phyloP scores from a whole-genome alignment of 2,329 filamentous ascomycete genomes.

The Gyromitra esculenta region DNA sequence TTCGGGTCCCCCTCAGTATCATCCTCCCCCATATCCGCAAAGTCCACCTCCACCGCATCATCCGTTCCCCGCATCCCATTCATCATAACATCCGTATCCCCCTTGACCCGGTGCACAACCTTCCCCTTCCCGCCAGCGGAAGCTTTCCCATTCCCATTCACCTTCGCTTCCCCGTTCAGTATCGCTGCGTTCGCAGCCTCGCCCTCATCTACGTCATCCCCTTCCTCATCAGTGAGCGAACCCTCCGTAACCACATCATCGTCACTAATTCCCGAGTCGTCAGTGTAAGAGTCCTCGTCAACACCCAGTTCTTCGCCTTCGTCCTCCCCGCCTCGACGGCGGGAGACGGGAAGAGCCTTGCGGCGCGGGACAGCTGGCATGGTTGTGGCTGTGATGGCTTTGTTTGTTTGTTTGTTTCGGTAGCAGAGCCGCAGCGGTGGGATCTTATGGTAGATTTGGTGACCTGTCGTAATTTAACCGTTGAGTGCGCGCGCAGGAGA shows the following conservation, averaged over 20 bases:
- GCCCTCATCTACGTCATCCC: conserved; percentile 52
- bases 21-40: conserved; percentile 62
- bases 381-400: background rate
- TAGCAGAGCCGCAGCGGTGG: conserved; percentile 7
- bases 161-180: conserved; percentile 59
- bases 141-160: conserved; percentile 55
- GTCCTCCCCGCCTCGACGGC: conserved; percentile 74
- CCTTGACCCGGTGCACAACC: conserved; percentile 61
- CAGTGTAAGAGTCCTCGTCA: conserved; percentile 73
- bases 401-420: conserved; percentile 12
- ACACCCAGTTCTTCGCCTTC: conserved; percentile 73
- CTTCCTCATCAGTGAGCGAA: conserved; percentile 60
- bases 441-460: conserved; percentile 11
- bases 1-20: conserved; percentile 34
- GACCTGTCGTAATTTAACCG: conserved; percentile 35
- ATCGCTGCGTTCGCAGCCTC: conserved; percentile 54
- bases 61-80: conserved; percentile 65
- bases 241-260: conserved; percentile 64
- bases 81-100: conserved; percentile 70
- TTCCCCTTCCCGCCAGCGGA: conserved; percentile 55
- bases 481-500: conserved; percentile 30
- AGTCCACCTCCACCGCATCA: conserved; percentile 64
- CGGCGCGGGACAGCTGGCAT: conserved; percentile 63
- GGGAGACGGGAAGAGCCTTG: conserved; percentile 73
- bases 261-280: conserved; percentile 69